phyloP scores from a whole-genome alignment of 768 basidiomycete species.

The Gymnopilus junonius region DNA sequence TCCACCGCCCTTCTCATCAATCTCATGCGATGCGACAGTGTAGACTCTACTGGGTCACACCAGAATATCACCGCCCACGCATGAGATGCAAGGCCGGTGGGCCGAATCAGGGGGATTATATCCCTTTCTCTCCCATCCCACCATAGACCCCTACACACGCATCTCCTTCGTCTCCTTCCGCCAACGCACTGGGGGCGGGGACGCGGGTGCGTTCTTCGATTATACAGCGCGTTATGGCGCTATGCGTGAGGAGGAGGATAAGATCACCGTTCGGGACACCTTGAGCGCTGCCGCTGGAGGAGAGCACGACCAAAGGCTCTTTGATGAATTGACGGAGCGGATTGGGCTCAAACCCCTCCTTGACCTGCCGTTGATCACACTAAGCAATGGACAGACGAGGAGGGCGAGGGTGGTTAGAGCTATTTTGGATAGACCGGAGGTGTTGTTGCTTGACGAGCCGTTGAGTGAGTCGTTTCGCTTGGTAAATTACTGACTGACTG shows the following conservation, averaged over 20 bases:
- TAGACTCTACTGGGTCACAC: conserved; percentile 75
- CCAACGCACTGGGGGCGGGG: conserved; percentile 48
- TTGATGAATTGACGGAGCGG: conserved; percentile 56
- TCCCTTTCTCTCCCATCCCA: conserved; percentile 61
- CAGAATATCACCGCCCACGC: conserved; percentile 65
- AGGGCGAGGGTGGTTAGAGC: conserved; percentile 84
- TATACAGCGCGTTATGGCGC: conserved; percentile 93
- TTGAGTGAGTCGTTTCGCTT: conserved; percentile 82
- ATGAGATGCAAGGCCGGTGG: conserved; percentile 45
- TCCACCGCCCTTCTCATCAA: too few species aligned
- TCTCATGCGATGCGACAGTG: too few species aligned
- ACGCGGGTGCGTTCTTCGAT: conserved; percentile 84
- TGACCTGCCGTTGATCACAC: conserved; percentile 82
- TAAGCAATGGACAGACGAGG: conserved; percentile 93
- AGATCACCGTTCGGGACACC: conserved; percentile 29
- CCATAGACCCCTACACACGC: conserved; percentile 50
- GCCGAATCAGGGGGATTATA: conserved; percentile 62
- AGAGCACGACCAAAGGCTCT: conserved; percentile 26
- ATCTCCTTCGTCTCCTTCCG: conserved; percentile 70
- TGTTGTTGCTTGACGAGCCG: conserved; percentile 92
- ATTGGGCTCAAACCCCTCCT: conserved; percentile 68
- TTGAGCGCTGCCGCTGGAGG: conserved; percentile 16
- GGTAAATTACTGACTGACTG: too few species aligned
- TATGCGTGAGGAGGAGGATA: conserved; percentile 80
- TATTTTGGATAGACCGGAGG: conserved; percentile 66